Base-by-base conservation (phyloP, 2,329 filamentous ascomycete genomes). In the Blastomyces gilchristii region DNA sequence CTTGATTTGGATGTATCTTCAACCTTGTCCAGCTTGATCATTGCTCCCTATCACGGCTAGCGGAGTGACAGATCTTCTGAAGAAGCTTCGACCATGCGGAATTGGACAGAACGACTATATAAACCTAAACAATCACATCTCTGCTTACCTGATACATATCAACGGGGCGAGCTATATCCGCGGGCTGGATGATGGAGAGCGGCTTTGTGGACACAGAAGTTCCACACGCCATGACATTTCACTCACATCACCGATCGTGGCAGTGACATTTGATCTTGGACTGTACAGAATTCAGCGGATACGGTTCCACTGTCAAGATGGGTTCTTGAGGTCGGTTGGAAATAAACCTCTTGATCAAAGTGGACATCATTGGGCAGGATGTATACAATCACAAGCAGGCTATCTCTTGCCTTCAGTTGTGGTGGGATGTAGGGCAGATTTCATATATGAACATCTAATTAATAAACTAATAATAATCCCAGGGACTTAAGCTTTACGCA, bases 291-390 rank as follows among this genome's bases (percentile, higher is more conserved):
- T 59, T 47, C 37, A 16, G 37, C 57, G 14, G 34, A 31, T 59
- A 11, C 56, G 11, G 39, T 7, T 59, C 8, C 57, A 59, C 39
- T 2, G 57, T 12, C 37, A 41, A 3, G 16, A 41, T 22, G 34
- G 54, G 34, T 58, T 16, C 11, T 37, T 41, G 34, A 43, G 54
- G n/a, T 58, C 54, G n/a, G 34, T 58, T 58, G 54, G 54, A 22
- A 34, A 58, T 43, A 16, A 58, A 22, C 3, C 16, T n/a, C 31
- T 16, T 9, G 16, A 22, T n/a, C 34, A 3, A 58, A 37, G 41
- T 9, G 54, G 34, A n/a, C 22, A 58, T 58, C n/a, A 58, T 41
- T 58, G 14, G 34, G n/a, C 34, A 18, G 54, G 31, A 41, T 22
- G 41, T 58, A 43, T 58, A 18, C 12, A 43, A 39, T 58, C 39